Conservation (phyloP, 139 green algal species). For the Picochlorum sp. region DNA sequence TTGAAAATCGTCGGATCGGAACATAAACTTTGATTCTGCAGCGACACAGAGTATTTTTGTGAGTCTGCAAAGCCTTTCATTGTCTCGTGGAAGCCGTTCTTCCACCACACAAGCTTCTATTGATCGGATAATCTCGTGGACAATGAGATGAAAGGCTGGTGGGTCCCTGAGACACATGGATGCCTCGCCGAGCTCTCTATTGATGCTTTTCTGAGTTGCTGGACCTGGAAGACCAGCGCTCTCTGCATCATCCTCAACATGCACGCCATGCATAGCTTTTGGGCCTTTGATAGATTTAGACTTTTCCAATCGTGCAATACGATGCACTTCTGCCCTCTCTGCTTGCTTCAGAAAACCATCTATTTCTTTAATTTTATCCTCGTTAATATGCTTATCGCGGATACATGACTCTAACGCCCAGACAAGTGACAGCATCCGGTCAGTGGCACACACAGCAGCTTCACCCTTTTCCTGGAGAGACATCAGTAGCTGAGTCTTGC, state of each 20-base stretch:
- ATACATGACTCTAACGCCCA: slow-evolving; percentile 64
- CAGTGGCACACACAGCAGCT: slow-evolving; percentile 26
- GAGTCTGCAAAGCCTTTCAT: slow-evolving; percentile 43
- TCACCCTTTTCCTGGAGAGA: slow-evolving; percentile 57
- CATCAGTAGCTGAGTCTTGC: slow-evolving; percentile 73
- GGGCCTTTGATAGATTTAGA: background rate
- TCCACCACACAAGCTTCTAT: slow-evolving; percentile 29
- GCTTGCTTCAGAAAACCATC: slow-evolving; percentile 30
- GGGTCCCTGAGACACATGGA: slow-evolving; percentile 68
- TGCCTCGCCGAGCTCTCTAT: slow-evolving; percentile 49
- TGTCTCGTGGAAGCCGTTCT: slow-evolving; percentile 30
- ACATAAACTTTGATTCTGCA: slow-evolving; percentile 16
- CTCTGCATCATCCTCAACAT: slow-evolving; percentile 25
- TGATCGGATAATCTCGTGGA: slow-evolving; percentile 40
- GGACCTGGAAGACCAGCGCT: slow-evolving; percentile 19
- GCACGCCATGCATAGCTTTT: background rate
- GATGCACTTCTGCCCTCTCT: background rate
- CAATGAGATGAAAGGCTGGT: slow-evolving; percentile 54
- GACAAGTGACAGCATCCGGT: slow-evolving; percentile 49
- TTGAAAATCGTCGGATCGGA: slow-evolving; percentile 22
- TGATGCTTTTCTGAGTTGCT: background rate
- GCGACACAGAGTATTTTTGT: slow-evolving; percentile 51
- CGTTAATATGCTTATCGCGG: slow-evolving; percentile 30
- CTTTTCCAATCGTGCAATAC: slow-evolving; percentile 4
- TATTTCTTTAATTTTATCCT: slow-evolving; percentile 46